Conservation (phyloP, 768 basidiomycete species). For the Russula foetens region DNA sequence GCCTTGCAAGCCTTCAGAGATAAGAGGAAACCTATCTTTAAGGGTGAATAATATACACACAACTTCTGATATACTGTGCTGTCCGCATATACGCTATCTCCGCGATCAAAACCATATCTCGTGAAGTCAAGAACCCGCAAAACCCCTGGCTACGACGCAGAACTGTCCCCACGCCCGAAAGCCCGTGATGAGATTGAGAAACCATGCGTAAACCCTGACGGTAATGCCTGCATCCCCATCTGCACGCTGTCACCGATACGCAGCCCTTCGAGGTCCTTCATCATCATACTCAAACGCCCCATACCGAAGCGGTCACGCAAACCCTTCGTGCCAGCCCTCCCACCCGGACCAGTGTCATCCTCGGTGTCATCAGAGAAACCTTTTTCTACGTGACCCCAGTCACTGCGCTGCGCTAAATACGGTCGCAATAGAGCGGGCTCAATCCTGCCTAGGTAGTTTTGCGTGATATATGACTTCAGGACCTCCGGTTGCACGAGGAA, state of each 20-base stretch:
- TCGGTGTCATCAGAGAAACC: slow-evolving; percentile 48
- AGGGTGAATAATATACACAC: slow-evolving; percentile 52
- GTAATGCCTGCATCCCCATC: slow-evolving; percentile 51
- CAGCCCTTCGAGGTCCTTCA: slow-evolving; percentile 77
- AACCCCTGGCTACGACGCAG: neutral
- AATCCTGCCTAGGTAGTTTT: slow-evolving; percentile 88
- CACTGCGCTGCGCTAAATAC: slow-evolving; percentile 83
- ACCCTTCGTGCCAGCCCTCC: slow-evolving; percentile 40
- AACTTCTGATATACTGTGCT: slow-evolving; percentile 1
- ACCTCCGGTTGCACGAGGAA: slow-evolving; percentile 96
- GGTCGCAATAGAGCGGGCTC: slow-evolving; percentile 81
- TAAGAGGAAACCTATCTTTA: slow-evolving; percentile 72
- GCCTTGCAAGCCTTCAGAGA: slow-evolving; percentile 82
- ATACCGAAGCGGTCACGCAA: slow-evolving; percentile 55
- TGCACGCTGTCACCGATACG: slow-evolving; percentile 45
- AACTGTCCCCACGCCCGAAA: slow-evolving; percentile 26
- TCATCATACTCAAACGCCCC: slow-evolving; percentile 71
- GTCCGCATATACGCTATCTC: neutral
- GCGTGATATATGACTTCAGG: slow-evolving; percentile 90
- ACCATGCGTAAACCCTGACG: slow-evolving; percentile 43
- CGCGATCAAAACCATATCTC: neutral
- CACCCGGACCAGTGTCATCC: slow-evolving; percentile 28
- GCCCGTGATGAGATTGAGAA: slow-evolving; percentile 43
- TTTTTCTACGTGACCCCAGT: slow-evolving; percentile 84
- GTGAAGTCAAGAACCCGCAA: neutral